Conservation (phyloP, 805 yeast genomes). For the Suhomyces pyralidae region DNA sequence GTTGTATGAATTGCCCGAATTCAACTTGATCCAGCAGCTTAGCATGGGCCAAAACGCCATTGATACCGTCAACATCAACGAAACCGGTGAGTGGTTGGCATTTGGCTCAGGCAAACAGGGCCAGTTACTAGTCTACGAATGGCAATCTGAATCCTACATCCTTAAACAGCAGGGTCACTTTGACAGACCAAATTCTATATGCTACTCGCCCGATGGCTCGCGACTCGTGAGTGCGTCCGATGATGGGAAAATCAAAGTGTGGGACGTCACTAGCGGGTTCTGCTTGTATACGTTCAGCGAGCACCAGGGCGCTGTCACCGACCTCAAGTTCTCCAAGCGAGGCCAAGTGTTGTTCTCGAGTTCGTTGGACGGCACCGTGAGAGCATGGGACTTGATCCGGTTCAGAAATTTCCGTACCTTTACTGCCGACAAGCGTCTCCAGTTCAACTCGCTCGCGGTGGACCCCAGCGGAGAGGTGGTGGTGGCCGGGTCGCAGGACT, state of each 20-base stretch:
- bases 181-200: conserved; percentile 78
- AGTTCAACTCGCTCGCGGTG: conserved; percentile 84
- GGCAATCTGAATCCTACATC: conserved; percentile 97
- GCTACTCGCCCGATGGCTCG: conserved; percentile 94
- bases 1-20: conserved; percentile 80
- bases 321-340: conserved; percentile 78
- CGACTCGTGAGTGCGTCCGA: conserved; percentile 90
- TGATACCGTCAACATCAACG: conserved; percentile 74
- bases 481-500: conserved; percentile 89
- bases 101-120: conserved; percentile 90
- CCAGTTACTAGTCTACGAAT: conserved; percentile 94
- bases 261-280: conserved; percentile 94
- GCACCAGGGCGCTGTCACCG: conserved; percentile 86
- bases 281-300: conserved; percentile 89
- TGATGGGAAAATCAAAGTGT: conserved; percentile 93
- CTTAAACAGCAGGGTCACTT: conserved; percentile 97
- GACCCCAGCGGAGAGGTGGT: conserved; percentile 97
- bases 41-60: conserved; percentile 91
- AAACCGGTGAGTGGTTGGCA: conserved; percentile 94
- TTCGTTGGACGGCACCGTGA: conserved; percentile 91
- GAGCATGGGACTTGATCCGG: conserved; percentile 95
- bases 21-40: conserved; percentile 76
- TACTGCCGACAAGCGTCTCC: conserved; percentile 85
- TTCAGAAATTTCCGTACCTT: conserved; percentile 93
- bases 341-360: conserved; percentile 92